Base-by-base conservation (phyloP, 192 early-diverging fungal species). In the Backusella sp. region DNA sequence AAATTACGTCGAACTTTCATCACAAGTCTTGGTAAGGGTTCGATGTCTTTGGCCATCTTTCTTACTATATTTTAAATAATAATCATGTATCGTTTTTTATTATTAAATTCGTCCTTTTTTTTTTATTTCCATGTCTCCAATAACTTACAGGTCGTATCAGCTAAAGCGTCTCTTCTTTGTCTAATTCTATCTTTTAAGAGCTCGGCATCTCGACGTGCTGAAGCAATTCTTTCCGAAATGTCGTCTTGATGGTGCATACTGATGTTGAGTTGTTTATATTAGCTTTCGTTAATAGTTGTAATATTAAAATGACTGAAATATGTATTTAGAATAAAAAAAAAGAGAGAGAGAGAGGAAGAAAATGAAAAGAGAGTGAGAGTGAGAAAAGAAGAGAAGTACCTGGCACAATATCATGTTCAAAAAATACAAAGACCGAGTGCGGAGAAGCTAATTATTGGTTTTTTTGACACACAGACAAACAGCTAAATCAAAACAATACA, bases 1-100 rank as follows among this genome's bases (percentile, higher is more conserved):
- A 99, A 90, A n/a, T 95, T 97, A 73, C 97, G 90, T 52, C 97
- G 92, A 74, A 99, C 94, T 79, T 96, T 97, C 93, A 99, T 97
- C 66, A 89, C 90, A 39, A 78, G 90, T 68, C 96, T 88, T 7
- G 97, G 96, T 59, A 98, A 83, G 46, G 94, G 90, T 36, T 97
- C 92, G 35, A 98, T 86, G 52, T 95, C 93, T 34, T 91, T 90
- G 28, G 73, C 73, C 73, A 74, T 74, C 23, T 74, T 65, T 44
- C 59, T 67, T 42, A 74, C 73, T 74, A 28, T 73, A n/a, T 44
- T 46, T 32, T 32, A 32, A 32, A 32, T 32, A 52, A 30, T 52
- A n/a, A 30, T n/a, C 26, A 21, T 53, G 19, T n/a, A 17, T 49
- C 46, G 46, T 19, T 28, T 59, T 23, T 59, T 21, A 14, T 28